A percentile compares a stretch with the other conserved stretches of the same genome.
Evolutionary conservation across 1,139 yeast genomes (phyloP).

Genomic region (Zygoascus sp.): DNA sequence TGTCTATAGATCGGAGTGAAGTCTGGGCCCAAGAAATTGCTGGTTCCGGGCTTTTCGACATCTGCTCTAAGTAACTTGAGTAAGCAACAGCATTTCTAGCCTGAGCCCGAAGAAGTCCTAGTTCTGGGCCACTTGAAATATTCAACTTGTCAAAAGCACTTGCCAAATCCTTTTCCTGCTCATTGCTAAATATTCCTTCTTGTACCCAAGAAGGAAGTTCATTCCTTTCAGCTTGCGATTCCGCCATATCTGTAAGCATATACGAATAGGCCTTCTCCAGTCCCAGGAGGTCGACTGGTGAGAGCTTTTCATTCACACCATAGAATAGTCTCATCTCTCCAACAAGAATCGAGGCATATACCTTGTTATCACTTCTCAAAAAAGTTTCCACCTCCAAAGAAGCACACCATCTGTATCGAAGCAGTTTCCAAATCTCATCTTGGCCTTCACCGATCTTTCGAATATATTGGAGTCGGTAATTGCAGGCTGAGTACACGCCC

Average conservation of each 20-base stretch:
- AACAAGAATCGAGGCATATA: neutral
- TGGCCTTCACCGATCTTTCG: neutral
- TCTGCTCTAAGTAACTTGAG: neutral
- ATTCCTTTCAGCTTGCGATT: neutral
- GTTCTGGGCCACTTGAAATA: neutral
- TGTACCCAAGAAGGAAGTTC: neutral
- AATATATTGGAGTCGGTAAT: conserved; percentile 1
- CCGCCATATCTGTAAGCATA: conserved; percentile 1
- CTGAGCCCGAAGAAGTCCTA: conserved; percentile 6
- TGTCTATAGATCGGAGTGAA: neutral
- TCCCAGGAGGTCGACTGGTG: neutral
- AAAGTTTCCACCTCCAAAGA: conserved; percentile 5
- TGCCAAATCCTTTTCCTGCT: neutral
- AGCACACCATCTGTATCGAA: conserved; percentile 6
- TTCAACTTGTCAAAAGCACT: neutral
- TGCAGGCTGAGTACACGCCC: conserved; percentile 5
- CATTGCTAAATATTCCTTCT: neutral
- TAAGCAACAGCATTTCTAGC: conserved; percentile 1
- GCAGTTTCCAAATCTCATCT: neutral
- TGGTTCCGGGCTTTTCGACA: neutral
- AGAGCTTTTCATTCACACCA: neutral
- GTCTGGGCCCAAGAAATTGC: neutral
- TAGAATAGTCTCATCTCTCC: neutral
- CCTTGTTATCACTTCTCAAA: neutral
- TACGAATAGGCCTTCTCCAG: conserved; percentile 4